These are phyloP conservation scores for Plantago elongata DNA, from an alignment of 257 asterid genomes.

Conservation along the genomic window DNA sequence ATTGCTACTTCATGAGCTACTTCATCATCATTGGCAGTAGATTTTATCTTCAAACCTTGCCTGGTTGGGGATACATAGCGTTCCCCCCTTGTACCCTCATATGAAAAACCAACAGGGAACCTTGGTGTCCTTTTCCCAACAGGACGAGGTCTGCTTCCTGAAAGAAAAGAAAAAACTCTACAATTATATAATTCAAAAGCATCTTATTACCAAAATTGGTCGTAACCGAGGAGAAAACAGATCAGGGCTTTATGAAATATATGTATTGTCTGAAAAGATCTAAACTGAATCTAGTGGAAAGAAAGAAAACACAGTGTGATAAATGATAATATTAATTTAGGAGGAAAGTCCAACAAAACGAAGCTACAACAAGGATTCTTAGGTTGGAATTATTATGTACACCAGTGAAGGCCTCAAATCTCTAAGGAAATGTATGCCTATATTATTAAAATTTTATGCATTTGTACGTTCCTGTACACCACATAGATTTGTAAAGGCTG, in stretches of 20 bases:
- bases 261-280: background rate
- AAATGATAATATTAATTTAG: background rate
- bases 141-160: constrained; percentile 81
- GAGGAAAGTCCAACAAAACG: constrained; percentile 11
- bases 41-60: constrained; percentile 50
- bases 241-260: constrained; percentile 7
- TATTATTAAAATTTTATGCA: background rate
- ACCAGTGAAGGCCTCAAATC: constrained; percentile 1
- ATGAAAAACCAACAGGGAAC: constrained; percentile 62
- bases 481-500: constrained; percentile 10
- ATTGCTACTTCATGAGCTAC: constrained; percentile 79
- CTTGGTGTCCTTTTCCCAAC: constrained; percentile 95
- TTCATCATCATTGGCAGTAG: constrained; percentile 65
- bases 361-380: constrained; percentile 6
- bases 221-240: constrained; percentile 7
- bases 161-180: constrained; percentile 26
- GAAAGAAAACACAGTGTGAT: background rate
- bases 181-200: constrained; percentile 22
- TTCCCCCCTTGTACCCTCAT: constrained; percentile 42
- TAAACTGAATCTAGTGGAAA: background rate
- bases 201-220: constrained; percentile 21
- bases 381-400: constrained; percentile 2
- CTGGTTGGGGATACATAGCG: constrained; percentile 49
- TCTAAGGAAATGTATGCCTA: background rate
- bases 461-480: background rate